Conservation (phyloP, 345 rosid genomes). For the Salix suchowensis region DNA sequence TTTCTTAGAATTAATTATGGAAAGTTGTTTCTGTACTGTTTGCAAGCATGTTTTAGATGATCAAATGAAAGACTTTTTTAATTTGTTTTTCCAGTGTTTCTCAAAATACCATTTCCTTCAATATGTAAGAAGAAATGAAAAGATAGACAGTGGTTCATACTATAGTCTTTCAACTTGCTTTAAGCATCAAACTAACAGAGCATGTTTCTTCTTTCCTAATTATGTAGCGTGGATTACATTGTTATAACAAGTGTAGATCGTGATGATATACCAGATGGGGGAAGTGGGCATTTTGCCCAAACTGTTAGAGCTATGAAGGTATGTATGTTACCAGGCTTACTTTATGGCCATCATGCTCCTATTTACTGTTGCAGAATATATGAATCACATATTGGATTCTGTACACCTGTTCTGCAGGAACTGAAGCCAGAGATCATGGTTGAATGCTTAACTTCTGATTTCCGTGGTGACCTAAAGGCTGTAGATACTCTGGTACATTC, state of each 20-base stretch:
- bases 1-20: not conserved
- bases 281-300: conserved; percentile 95
- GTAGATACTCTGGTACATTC: conserved; percentile 71
- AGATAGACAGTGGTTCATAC: not conserved
- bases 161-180: not conserved
- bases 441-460: conserved; percentile 96
- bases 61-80: not conserved
- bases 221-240: conserved; percentile 85
- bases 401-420: conserved; percentile 39
- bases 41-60: not conserved
- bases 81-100: not conserved
- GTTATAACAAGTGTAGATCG: conserved; percentile 98
- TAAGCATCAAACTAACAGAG: not conserved
- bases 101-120: not conserved
- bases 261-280: conserved; percentile 95
- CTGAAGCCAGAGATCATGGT: conserved; percentile 92
- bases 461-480: conserved; percentile 83
- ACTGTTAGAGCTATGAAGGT: conserved; percentile 95
- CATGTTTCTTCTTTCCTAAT: not conserved
- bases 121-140: not conserved
- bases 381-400: conserved; percentile 7
- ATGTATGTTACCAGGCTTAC: conserved; percentile 1
- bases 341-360: not conserved
- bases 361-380: not conserved
- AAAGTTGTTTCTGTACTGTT: not conserved